Evolutionary conservation across 768 basidiomycete genomes (phyloP).

Genomic region (Calocera viscosa): DNA sequence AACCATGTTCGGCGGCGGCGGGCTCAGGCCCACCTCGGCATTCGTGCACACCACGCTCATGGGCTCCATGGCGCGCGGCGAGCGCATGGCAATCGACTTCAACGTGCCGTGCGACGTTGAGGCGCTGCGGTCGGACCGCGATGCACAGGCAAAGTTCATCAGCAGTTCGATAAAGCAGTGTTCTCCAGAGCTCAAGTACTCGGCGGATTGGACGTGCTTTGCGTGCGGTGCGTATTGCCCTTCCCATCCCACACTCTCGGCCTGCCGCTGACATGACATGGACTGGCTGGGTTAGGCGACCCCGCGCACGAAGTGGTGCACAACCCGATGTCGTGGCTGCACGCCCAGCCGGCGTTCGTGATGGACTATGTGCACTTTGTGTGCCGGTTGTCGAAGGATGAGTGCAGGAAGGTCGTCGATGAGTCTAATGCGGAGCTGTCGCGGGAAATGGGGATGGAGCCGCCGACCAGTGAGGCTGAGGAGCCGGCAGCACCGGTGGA

Average conservation of each 20-base stretch:
- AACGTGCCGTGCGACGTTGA: constrained; percentile 5
- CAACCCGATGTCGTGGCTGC: constrained; percentile 3
- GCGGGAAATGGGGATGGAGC: background rate
- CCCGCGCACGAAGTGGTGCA: background rate
- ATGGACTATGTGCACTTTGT: constrained; percentile 5
- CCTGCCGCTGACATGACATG: background rate
- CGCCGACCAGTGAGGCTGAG: background rate
- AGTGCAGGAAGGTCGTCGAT: background rate
- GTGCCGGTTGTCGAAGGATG: background rate
- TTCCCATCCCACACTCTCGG: background rate
- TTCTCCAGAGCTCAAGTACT: background rate
- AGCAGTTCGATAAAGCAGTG: background rate
- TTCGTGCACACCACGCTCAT: background rate
- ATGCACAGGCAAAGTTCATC: background rate
- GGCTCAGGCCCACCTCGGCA: background rate
- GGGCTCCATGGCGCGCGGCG: background rate
- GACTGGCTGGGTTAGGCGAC: background rate
- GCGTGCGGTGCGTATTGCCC: background rate
- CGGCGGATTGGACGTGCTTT: background rate
- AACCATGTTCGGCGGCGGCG: constrained; percentile 1
- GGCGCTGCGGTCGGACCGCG: background rate
- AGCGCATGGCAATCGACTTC: background rate
- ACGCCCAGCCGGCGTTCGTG: constrained; percentile 3
- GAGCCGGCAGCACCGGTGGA: background rate
- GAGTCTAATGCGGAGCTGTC: background rate